Percentiles rank a stretch among this genome's conserved stretches.
These are phyloP conservation scores for Candida ipomoeae DNA, from an alignment of 805 yeast species.

Conservation along the genomic window DNA sequence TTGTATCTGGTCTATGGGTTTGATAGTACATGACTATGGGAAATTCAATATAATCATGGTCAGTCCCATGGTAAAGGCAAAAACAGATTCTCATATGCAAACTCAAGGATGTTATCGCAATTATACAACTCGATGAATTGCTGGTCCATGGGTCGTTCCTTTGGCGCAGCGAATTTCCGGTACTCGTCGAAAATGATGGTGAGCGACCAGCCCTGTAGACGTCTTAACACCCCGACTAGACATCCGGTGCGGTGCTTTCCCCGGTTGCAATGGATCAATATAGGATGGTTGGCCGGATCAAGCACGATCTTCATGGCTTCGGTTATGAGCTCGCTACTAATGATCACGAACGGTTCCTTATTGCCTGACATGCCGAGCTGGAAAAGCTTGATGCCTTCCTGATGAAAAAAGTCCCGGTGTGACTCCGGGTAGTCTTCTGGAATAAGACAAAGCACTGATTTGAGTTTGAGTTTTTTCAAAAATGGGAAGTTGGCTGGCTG, in stretches of 20 bases:
- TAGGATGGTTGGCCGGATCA: constrained; percentile 85
- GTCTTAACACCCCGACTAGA: constrained; percentile 84
- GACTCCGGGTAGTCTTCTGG: constrained; percentile 90
- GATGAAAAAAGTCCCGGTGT: constrained; percentile 58
- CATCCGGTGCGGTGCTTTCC: constrained; percentile 98
- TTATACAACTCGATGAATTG: constrained; percentile 91
- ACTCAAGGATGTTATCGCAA: constrained; percentile 53
- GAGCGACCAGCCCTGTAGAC: constrained; percentile 87
- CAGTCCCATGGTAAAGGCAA: constrained; percentile 66
- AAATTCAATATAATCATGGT: not conserved
- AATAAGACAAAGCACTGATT: constrained; percentile 74
- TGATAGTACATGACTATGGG: no score
- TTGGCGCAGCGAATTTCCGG: constrained; percentile 90
- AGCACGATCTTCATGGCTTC: constrained; percentile 77
- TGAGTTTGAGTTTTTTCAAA: constrained; percentile 56
- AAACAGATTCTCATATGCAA: constrained; percentile 52
- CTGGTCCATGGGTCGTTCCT: constrained; percentile 92
- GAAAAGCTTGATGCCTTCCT: constrained; percentile 61
- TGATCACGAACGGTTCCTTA: constrained; percentile 88
- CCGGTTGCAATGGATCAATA: constrained; percentile 89
- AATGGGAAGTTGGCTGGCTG: constrained; percentile 76
- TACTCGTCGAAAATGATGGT: constrained; percentile 96
- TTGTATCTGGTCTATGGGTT: no score
- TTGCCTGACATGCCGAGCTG: constrained; percentile 95
- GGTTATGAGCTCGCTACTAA: constrained; percentile 61